These are phyloP conservation scores for Daldinia loculata DNA, from an alignment of 495 filamentous ascomycete genomes.

Conservation along the genomic window DNA sequence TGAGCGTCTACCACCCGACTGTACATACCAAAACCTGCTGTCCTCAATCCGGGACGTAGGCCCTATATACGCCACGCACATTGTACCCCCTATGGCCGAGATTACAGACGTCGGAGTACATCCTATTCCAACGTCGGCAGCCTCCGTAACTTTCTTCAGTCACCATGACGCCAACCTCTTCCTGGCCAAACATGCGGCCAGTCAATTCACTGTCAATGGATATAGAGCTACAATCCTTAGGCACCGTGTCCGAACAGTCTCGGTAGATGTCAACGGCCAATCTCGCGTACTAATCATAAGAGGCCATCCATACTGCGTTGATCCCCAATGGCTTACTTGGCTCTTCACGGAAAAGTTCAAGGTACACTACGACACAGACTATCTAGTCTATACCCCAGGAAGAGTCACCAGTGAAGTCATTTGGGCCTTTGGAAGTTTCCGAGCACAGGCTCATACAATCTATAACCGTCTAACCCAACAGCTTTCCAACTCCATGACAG, in stretches of 20 bases:
- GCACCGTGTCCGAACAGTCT: background rate
- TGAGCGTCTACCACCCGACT: no score
- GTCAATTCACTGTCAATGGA: background rate
- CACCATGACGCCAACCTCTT: background rate
- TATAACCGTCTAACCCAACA: background rate
- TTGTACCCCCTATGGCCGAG: no score
- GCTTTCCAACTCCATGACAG: background rate
- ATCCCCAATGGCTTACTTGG: background rate
- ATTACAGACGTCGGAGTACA: background rate
- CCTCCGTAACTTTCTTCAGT: background rate
- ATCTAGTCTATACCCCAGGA: no score
- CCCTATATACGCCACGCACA: no score
- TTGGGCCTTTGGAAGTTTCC: no score
- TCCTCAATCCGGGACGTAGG: no score
- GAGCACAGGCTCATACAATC: background rate
- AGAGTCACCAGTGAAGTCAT: no score
- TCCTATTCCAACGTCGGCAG: background rate
- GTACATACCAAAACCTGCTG: no score
- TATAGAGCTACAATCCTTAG: background rate
- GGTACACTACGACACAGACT: background rate
- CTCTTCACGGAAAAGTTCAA: background rate
- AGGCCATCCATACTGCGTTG: background rate
- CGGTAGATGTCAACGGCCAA: background rate
- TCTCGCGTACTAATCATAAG: background rate
- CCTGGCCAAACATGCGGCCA: background rate